phyloP scores from a whole-genome alignment of 768 basidiomycete species.

The Collybiopsis confluens region DNA sequence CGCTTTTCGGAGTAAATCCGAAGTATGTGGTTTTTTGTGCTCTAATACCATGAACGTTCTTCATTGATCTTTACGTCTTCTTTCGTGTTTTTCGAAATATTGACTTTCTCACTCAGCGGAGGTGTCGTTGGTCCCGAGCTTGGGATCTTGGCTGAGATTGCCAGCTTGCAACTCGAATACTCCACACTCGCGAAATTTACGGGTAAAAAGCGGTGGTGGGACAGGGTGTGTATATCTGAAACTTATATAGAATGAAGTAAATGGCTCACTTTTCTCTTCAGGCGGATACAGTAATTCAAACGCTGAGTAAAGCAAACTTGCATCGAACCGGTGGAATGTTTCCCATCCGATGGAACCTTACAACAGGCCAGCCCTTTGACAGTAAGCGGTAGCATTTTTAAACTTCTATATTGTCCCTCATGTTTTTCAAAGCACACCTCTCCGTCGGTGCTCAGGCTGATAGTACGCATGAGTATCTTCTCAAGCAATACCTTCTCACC shows the following conservation, averaged over 20 bases:
- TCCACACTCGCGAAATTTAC: conserved; percentile 78
- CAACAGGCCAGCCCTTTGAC: conserved; percentile 38
- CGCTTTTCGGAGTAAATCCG: conserved; percentile 68
- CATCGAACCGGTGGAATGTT: conserved; percentile 56
- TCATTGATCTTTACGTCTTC: no score
- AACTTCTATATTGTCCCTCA: neutral
- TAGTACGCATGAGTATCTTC: conserved; percentile 73
- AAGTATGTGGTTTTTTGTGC: conserved; percentile 31
- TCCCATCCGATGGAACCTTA: conserved; percentile 53
- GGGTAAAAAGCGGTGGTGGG: conserved; percentile 58
- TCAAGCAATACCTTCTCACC: conserved; percentile 70
- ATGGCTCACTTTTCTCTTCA: conserved; percentile 15
- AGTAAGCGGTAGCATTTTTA: conserved; percentile 32
- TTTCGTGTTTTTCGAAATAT: neutral
- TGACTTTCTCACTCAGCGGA: conserved; percentile 21
- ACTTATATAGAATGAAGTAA: neutral
- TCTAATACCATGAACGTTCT: neutral
- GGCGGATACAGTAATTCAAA: conserved; percentile 45
- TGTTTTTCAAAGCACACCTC: conserved; percentile 29
- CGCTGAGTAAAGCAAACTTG: conserved; percentile 44
- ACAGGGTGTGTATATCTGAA: conserved; percentile 36
- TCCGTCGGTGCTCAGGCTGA: conserved; percentile 68
- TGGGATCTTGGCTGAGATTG: conserved; percentile 72
- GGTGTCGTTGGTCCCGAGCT: conserved; percentile 27
- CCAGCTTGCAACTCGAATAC: conserved; percentile 80